Conservation (phyloP, 192 early-diverging fungal species). For the Oehlia diaphana region DNA sequence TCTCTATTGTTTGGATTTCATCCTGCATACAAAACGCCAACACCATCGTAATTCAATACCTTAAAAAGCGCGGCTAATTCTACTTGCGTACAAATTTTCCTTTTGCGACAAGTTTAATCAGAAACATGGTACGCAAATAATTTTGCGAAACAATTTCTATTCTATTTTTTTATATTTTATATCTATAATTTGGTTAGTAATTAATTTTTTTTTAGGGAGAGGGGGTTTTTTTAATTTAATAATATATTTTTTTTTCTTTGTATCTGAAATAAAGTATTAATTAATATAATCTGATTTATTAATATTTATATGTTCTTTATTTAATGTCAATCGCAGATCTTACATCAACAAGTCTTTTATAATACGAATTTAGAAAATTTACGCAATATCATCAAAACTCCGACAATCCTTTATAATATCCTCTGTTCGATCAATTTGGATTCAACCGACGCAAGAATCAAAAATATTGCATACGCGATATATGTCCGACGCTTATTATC, state of each 20-base stretch:
- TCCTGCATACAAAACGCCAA: background rate
- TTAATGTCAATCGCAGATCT: background rate
- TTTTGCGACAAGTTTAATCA: no score
- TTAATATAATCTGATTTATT: background rate
- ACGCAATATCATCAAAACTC: background rate
- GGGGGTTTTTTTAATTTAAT: background rate
- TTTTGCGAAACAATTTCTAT: background rate
- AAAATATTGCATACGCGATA: no score
- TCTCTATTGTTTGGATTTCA: background rate
- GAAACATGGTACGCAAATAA: no score
- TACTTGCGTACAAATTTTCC: no score
- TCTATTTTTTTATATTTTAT: background rate
- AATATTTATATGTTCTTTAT: background rate
- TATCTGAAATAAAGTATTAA: background rate
- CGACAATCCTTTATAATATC: no score
- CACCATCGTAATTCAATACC: no score
- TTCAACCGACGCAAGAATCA: no score
- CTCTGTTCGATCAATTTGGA: no score
- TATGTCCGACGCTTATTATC: no score
- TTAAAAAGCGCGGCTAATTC: background rate
- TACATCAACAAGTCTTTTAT: background rate
- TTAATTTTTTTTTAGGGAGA: background rate
- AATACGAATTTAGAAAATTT: background rate
- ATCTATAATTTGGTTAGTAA: background rate
- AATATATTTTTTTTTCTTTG: background rate